Evolutionary conservation across 2,329 filamentous ascomycete genomes (phyloP).

Genomic region (Podosphaera xanthii): DNA sequence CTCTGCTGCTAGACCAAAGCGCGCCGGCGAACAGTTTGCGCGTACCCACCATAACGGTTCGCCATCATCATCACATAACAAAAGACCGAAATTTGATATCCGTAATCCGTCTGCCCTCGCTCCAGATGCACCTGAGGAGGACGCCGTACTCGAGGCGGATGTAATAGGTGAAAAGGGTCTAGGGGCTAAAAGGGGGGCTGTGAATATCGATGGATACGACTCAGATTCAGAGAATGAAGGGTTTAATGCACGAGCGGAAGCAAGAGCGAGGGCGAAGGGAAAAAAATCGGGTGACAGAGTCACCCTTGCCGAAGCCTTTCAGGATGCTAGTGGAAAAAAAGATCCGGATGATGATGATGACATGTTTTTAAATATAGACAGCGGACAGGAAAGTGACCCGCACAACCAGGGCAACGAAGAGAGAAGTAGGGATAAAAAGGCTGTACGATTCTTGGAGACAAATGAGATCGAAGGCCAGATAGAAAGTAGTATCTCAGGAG

Average conservation of each 20-base stretch:
- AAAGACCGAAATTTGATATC: slow-evolving; percentile 80
- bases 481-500: slow-evolving; percentile 46
- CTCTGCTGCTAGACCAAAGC: slow-evolving; percentile 55
- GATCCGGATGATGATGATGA: slow-evolving; percentile 32
- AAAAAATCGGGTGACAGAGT: slow-evolving; percentile 22
- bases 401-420: slow-evolving; percentile 28
- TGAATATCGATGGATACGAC: slow-evolving; percentile 93
- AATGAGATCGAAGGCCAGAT: slow-evolving; percentile 61
- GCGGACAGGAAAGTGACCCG: slow-evolving; percentile 30
- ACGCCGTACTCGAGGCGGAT: slow-evolving; percentile 66
- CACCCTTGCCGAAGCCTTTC: slow-evolving; percentile 26
- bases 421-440: slow-evolving; percentile 35
- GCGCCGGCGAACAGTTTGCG: slow-evolving; percentile 59
- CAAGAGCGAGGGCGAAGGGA: slow-evolving; percentile 23
- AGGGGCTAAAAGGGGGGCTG: slow-evolving; percentile 70
- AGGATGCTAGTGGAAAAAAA: slow-evolving; percentile 15
- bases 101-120: slow-evolving; percentile 86
- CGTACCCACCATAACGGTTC: slow-evolving; percentile 44
- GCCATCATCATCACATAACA: slow-evolving; percentile 27
- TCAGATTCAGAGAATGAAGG: slow-evolving; percentile 84
- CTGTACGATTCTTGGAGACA: slow-evolving; percentile 35
- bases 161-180: slow-evolving; percentile 58
- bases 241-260: slow-evolving; percentile 52
- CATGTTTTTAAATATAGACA: slow-evolving; percentile 59
- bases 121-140: slow-evolving; percentile 53